Conservation (phyloP, 2,329 filamentous ascomycete genomes). For the Penicillium sp. region DNA sequence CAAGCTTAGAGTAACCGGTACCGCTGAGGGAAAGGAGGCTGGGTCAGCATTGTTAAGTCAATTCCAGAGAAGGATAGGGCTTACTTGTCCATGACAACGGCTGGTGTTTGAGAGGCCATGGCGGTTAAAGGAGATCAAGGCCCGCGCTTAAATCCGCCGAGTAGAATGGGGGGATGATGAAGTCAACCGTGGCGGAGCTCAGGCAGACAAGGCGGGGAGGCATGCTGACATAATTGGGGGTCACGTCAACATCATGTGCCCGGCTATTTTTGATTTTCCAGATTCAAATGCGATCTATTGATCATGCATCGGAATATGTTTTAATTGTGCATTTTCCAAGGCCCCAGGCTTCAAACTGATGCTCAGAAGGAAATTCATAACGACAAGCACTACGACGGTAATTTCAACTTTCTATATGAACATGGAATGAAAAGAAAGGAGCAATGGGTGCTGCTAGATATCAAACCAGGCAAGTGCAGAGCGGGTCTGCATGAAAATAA, state of each 20-base stretch:
- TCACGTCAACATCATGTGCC: conserved; percentile 5
- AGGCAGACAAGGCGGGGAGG: conserved; percentile 29
- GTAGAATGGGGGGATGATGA: conserved; percentile 12
- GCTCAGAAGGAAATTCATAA: background rate
- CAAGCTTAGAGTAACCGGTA: conserved; percentile 98
- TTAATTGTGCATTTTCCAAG: background rate
- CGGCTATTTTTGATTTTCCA: background rate
- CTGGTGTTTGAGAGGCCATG: conserved; percentile 98
- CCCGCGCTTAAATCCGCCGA: conserved; percentile 9
- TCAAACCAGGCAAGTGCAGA: background rate
- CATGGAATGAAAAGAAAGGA: background rate
- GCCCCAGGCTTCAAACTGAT: background rate
- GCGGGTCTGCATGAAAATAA: background rate
- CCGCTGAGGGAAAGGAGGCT: conserved; percentile 62
- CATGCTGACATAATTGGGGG: conserved; percentile 19
- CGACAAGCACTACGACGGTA: background rate
- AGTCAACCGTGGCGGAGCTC: conserved; percentile 25
- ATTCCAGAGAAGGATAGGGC: conserved; percentile 41
- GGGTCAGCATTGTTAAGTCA: conserved; percentile 23
- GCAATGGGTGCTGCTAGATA: background rate
- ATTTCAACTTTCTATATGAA: background rate
- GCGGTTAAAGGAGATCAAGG: conserved; percentile 22
- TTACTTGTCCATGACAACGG: conserved; percentile 99
- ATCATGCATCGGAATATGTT: background rate
- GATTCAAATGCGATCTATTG: background rate